phyloP scores from a whole-genome alignment of 768 basidiomycete genomes.

The Collybia sordida region DNA sequence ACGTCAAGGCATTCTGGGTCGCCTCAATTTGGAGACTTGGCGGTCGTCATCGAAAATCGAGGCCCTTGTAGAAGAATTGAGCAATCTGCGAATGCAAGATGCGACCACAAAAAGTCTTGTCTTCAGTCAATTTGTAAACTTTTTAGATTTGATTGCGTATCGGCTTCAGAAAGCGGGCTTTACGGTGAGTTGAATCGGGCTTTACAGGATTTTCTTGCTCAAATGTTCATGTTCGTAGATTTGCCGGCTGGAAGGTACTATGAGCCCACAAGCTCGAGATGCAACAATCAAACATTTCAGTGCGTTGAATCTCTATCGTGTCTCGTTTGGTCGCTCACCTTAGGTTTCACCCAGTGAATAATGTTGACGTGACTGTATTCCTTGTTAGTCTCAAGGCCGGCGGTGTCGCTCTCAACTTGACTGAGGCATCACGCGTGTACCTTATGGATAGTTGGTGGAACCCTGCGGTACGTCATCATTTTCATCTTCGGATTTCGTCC shows the following conservation, averaged over 20 bases:
- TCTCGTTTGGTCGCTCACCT: not conserved
- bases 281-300: conserved; percentile 95
- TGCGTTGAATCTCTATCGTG: conserved; percentile 32
- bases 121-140: conserved; percentile 94
- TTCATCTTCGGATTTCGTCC: not conserved
- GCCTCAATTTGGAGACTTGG: conserved; percentile 87
- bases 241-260: conserved; percentile 93
- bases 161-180: conserved; percentile 92
- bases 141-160: conserved; percentile 91
- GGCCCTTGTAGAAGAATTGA: conserved; percentile 91
- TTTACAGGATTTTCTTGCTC: not conserved
- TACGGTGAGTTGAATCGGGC: conserved; percentile 48
- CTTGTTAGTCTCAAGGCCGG: conserved; percentile 95
- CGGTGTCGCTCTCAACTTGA: conserved; percentile 88
- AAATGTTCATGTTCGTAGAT: conserved; percentile 48
- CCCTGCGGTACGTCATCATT: conserved; percentile 65
- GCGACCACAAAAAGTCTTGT: conserved; percentile 95
- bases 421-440: conserved; percentile 90
- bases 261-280: conserved; percentile 95
- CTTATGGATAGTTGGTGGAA: conserved; percentile 99
- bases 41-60: conserved; percentile 97
- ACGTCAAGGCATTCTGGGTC: conserved; percentile 91
- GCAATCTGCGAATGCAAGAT: conserved; percentile 79
- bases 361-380: conserved; percentile 94
- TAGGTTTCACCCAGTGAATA: conserved; percentile 63